Percentiles rank a stretch among this genome's conserved stretches.
phyloP scores from a whole-genome alignment of 495 filamentous ascomycete genomes.

The Aspergillus ostianus region DNA sequence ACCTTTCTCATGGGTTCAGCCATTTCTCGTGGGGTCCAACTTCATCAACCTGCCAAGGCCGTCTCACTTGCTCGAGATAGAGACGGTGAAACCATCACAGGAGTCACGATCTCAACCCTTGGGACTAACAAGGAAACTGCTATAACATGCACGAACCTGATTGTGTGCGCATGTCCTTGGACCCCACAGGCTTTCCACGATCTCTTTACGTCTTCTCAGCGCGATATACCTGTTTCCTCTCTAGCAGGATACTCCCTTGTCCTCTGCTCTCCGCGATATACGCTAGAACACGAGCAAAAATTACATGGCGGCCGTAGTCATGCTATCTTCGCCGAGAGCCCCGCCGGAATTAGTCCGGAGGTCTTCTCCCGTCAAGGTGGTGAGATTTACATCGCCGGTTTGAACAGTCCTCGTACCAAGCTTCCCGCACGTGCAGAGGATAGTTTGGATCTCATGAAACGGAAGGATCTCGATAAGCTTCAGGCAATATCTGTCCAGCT shows the following conservation, averaged over 20 bases:
- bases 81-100: conserved; percentile 42
- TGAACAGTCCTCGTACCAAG: conserved; percentile 59
- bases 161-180: conserved; percentile 72
- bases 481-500: conserved; percentile 54
- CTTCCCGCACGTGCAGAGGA: conserved; percentile 52
- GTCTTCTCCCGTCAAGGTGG: conserved; percentile 64
- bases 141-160: conserved; percentile 52
- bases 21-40: conserved; percentile 55
- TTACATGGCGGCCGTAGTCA: conserved; percentile 50
- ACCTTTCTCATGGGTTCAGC: conserved; percentile 61
- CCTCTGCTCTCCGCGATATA: conserved; percentile 57
- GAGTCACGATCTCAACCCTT: conserved; percentile 44
- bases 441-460: conserved; percentile 46
- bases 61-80: conserved; percentile 52
- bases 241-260: conserved; percentile 74
- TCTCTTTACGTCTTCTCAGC: conserved; percentile 58
- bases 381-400: conserved; percentile 71
- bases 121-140: conserved; percentile 22
- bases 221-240: conserved; percentile 53
- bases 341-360: conserved; percentile 65
- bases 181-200: conserved; percentile 57
- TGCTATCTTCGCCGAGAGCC: conserved; percentile 65
- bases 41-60: conserved; percentile 64
- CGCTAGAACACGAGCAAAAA: conserved; percentile 26
- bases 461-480: conserved; percentile 48